Percentiles rank a stretch among this genome's conserved stretches.
phyloP scores from a whole-genome alignment of 768 basidiomycete genomes.

The Russula lepida region DNA sequence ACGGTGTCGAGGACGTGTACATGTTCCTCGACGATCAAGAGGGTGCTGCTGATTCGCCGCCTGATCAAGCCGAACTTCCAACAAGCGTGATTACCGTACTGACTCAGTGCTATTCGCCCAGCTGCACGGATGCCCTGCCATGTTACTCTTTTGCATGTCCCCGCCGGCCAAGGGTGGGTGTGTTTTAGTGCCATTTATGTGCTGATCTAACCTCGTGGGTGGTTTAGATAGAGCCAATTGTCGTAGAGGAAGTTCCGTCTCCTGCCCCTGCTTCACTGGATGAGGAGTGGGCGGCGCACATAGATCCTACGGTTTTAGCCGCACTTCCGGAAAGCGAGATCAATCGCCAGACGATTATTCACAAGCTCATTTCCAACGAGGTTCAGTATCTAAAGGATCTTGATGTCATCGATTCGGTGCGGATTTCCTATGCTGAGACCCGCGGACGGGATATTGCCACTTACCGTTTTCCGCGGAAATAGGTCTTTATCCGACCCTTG shows the following conservation, averaged over 20 bases:
- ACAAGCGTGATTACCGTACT: constrained; percentile 86
- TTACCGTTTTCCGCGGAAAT: constrained; percentile 25
- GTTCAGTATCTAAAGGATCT: constrained; percentile 86
- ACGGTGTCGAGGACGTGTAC: constrained; percentile 89
- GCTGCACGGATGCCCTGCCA: constrained; percentile 67
- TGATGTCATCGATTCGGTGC: constrained; percentile 68
- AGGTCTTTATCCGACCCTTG: constrained; percentile 49
- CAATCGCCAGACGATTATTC: constrained; percentile 80
- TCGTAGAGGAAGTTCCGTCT: constrained; percentile 5
- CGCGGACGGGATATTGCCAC: constrained; percentile 35
- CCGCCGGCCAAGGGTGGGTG: constrained; percentile 40
- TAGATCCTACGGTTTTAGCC: constrained; percentile 40
- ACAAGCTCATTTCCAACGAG: constrained; percentile 82
- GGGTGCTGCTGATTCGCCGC: constrained; percentile 48
- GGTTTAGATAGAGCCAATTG: background rate
- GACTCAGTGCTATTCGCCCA: constrained; percentile 84
- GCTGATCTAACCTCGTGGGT: background rate
- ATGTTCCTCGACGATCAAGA: constrained; percentile 83
- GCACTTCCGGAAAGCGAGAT: constrained; percentile 71
- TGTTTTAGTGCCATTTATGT: background rate
- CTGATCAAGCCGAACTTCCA: constrained; percentile 65
- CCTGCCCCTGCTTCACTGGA: constrained; percentile 13
- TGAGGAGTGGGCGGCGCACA: constrained; percentile 45
- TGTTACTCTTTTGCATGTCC: constrained; percentile 86
- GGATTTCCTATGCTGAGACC: constrained; percentile 28